Conservation (phyloP, 192 early-diverging fungal species). For the Coemansia erecta region DNA sequence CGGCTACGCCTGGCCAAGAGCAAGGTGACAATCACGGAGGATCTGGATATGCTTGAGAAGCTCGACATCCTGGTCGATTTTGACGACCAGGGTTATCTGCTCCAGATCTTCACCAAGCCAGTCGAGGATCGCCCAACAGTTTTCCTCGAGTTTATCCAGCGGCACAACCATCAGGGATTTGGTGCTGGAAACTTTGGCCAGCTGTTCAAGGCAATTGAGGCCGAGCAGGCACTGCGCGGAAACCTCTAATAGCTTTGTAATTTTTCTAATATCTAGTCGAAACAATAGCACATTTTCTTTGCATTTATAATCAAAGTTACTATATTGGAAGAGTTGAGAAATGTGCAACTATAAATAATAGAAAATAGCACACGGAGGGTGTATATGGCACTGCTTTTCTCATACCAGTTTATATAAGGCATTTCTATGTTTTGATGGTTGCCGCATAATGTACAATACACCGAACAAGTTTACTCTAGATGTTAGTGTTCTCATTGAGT, state of each 20-base stretch:
- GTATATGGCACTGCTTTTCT: no score
- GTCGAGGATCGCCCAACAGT: conserved; percentile 94
- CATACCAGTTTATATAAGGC: no score
- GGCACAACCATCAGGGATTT: conserved; percentile 88
- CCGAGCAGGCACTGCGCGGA: conserved; percentile 89
- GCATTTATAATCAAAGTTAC: no score
- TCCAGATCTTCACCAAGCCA: conserved; percentile 92
- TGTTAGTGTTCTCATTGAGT: no score
- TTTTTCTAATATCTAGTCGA: no score
- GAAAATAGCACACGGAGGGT: no score
- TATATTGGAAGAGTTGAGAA: no score
- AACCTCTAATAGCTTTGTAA: conserved; percentile 58
- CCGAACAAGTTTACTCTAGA: no score
- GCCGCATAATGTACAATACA: no score
- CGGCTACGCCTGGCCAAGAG: conserved; percentile 69
- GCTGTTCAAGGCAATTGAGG: conserved; percentile 93
- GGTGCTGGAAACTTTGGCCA: conserved; percentile 98
- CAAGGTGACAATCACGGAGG: conserved; percentile 72
- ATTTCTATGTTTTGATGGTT: no score
- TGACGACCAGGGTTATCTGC: conserved; percentile 93
- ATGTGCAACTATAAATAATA: no score
- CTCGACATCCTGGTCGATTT: conserved; percentile 93
- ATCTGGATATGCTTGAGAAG: conserved; percentile 77
- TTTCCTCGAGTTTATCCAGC: conserved; percentile 97
- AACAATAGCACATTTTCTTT: no score